A percentile compares a stretch with the other conserved stretches of the same genome.
Conservation (phyloP, 2,329 filamentous ascomycete genomes). For the Pseudogymnoascus sp. region DNA sequence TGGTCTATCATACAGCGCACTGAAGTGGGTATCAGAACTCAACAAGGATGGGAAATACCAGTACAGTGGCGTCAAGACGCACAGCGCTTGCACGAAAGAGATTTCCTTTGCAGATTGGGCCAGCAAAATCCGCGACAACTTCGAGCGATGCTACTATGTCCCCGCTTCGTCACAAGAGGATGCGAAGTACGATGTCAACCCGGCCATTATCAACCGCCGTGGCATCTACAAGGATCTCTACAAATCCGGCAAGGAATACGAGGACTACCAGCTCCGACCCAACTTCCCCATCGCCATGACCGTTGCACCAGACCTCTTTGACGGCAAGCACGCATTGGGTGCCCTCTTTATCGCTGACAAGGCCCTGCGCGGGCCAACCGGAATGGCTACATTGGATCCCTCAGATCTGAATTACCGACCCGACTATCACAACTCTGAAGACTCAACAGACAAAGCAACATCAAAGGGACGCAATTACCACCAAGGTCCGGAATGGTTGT, state of each 20-base stretch:
- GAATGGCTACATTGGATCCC: constrained; percentile 94
- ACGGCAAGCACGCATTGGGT: constrained; percentile 66
- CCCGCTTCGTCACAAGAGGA: constrained; percentile 66
- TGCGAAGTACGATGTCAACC: constrained; percentile 69
- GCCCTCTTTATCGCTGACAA: constrained; percentile 76
- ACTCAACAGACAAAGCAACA: constrained; percentile 83
- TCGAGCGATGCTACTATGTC: constrained; percentile 88
- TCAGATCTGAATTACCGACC: constrained; percentile 87
- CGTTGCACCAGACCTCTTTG: constrained; percentile 83
- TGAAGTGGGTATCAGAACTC: constrained; percentile 70
- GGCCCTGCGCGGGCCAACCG: constrained; percentile 74
- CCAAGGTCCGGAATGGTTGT: constrained; percentile 96
- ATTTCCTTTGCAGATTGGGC: constrained; percentile 78
- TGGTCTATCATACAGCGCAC: constrained; percentile 81
- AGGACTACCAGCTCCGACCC: constrained; percentile 91
- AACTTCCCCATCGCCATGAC: constrained; percentile 97
- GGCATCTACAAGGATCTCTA: constrained; percentile 99
- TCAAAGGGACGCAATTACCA: constrained; percentile 96
- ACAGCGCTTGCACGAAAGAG: constrained; percentile 41
- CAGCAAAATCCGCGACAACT: constrained; percentile 69
- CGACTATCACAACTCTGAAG: constrained; percentile 91
- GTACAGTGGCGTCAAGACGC: constrained; percentile 64
- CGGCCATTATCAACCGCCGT: constrained; percentile 73
- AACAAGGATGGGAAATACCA: constrained; percentile 62
- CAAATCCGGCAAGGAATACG: constrained; percentile 86